These are phyloP conservation scores for Erythrophleum ivorense DNA, from an alignment of 331 rosid species.

Conservation along the genomic window DNA sequence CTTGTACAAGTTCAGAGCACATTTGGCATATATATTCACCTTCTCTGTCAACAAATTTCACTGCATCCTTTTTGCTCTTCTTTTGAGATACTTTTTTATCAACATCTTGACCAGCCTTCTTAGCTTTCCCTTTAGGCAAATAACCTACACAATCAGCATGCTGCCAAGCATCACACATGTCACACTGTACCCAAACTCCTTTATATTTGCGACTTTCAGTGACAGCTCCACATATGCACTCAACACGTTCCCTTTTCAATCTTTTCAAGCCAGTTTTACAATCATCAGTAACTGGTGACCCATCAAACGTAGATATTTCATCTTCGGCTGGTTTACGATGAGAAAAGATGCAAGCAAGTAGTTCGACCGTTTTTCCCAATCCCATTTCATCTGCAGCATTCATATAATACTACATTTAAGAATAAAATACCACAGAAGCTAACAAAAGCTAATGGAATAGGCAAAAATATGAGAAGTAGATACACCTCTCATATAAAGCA, in stretches of 20 bases:
- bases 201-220: slow-evolving; percentile 67
- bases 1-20: slow-evolving; percentile 80
- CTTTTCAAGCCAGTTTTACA: slow-evolving; percentile 57
- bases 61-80: too few relatives aligned
- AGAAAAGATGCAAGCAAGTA: slow-evolving; percentile 81
- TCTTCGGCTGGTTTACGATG: slow-evolving; percentile 67
- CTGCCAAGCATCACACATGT: slow-evolving; percentile 94
- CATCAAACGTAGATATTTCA: slow-evolving; percentile 41
- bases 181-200: slow-evolving; percentile 96
- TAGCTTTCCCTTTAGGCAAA: slow-evolving; percentile 61
- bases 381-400: slow-evolving; percentile 84
- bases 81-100: too few relatives aligned
- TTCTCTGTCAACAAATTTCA: slow-evolving; percentile 59
- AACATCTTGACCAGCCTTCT: too few relatives aligned
- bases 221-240: slow-evolving; percentile 87
- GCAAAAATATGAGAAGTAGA: too few relatives aligned
- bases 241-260: slow-evolving; percentile 80
- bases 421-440: too few relatives aligned
- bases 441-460: slow-evolving; percentile 35
- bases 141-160: slow-evolving; percentile 92
- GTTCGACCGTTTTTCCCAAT: slow-evolving; percentile 88
- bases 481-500: too few relatives aligned
- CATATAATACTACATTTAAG: too few relatives aligned
- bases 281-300: slow-evolving; percentile 36
- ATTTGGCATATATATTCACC: slow-evolving; percentile 76